A percentile compares a stretch with the other conserved stretches of the same genome.
Evolutionary conservation across 768 basidiomycete genomes (phyloP).

Genomic region (Clitopilus hobsonii): DNA sequence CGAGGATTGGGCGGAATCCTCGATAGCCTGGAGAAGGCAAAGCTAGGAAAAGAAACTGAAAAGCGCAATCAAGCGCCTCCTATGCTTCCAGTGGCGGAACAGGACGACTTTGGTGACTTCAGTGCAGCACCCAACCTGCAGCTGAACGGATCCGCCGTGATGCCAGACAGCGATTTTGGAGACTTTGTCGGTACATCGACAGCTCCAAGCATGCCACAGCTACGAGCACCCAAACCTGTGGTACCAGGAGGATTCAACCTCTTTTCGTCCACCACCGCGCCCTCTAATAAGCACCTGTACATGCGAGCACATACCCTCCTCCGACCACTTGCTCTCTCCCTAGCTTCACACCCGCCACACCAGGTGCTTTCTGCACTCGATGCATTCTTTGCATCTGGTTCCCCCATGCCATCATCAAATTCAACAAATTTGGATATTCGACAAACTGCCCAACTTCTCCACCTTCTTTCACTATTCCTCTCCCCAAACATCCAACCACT

Average conservation of each 20-base stretch:
- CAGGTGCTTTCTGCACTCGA: conserved; percentile 57
- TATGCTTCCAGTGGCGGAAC: conserved; percentile 6
- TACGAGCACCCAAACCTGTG: not conserved
- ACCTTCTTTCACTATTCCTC: conserved; percentile 71
- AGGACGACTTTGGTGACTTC: conserved; percentile 16
- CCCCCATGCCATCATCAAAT: not conserved
- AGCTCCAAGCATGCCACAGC: not conserved
- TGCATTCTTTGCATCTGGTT: conserved; percentile 25
- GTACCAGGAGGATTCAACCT: conserved; percentile 6
- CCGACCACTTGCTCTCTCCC: conserved; percentile 49
- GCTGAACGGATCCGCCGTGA: conserved; percentile 3
- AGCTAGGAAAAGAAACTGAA: conserved; percentile 26
- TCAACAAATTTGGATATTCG: conserved; percentile 32
- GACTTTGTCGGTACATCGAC: conserved; percentile 24
- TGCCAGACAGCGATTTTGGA: conserved; percentile 8
- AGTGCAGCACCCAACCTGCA: conserved; percentile 6
- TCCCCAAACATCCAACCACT: conserved; percentile 69
- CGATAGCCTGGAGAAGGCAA: conserved; percentile 52
- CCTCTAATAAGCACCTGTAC: conserved; percentile 33
- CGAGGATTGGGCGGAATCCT: conserved; percentile 42
- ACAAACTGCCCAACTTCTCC: conserved; percentile 63
- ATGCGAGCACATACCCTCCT: conserved; percentile 63
- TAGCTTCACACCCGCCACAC: conserved; percentile 58
- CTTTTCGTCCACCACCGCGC: conserved; percentile 9
- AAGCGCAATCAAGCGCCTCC: conserved; percentile 5